phyloP scores from a whole-genome alignment of 78 protist species.

The Isochrysis galbana region DNA sequence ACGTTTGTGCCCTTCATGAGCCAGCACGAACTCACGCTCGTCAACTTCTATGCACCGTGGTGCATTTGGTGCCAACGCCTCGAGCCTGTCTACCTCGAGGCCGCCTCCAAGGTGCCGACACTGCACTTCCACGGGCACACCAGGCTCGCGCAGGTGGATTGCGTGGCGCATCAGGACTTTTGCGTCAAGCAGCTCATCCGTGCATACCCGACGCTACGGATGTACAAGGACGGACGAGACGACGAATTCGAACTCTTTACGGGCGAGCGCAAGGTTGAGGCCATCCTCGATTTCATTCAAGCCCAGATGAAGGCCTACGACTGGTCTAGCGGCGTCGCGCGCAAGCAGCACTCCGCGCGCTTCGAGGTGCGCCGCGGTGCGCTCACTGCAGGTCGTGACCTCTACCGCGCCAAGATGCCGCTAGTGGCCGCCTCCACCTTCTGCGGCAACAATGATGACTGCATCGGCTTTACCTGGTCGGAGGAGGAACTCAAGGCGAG shows the following conservation, averaged over 20 bases:
- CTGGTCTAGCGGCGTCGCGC: neutral
- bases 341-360: neutral
- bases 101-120: neutral
- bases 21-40: neutral
- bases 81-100: conserved; percentile 8
- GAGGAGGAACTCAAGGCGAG: neutral
- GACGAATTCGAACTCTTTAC: neutral
- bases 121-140: conserved; percentile 2
- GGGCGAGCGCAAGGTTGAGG: neutral
- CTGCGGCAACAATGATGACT: neutral
- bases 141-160: conserved; percentile 6
- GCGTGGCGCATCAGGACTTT: neutral
- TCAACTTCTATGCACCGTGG: conserved; percentile 38
- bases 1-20: neutral
- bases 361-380: conserved; percentile 7
- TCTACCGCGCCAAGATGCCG: neutral
- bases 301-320: neutral
- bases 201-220: conserved; percentile 21
- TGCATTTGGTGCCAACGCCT: conserved; percentile 23
- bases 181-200: neutral
- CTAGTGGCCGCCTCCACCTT: neutral
- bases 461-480: neutral
- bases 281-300: neutral
- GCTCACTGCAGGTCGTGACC: neutral
- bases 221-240: neutral